phyloP scores from a whole-genome alignment of 495 filamentous ascomycete species.

The Talaromyces adpressus region DNA sequence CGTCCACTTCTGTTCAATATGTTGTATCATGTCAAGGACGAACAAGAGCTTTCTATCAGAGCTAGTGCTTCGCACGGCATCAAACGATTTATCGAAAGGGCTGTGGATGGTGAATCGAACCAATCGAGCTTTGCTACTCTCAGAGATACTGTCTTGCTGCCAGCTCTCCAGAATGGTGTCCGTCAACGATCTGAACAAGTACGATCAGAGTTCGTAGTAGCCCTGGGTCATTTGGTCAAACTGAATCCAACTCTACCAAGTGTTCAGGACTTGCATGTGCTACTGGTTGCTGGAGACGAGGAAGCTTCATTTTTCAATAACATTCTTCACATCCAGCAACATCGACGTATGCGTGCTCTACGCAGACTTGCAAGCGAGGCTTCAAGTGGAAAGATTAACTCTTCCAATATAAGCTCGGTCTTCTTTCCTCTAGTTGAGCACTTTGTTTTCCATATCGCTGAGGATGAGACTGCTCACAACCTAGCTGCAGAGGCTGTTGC shows the following conservation, averaged over 20 bases:
- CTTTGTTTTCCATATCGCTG: conserved; percentile 76
- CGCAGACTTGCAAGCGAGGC: conserved; percentile 65
- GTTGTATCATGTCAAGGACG: conserved; percentile 78
- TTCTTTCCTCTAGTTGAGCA: conserved; percentile 90
- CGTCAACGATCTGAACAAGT: conserved; percentile 76
- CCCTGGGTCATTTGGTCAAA: conserved; percentile 71
- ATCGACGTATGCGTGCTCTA: conserved; percentile 77
- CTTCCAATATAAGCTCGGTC: conserved; percentile 74
- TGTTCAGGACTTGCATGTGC: conserved; percentile 64
- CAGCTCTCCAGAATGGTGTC: conserved; percentile 66
- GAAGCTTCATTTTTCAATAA: conserved; percentile 93
- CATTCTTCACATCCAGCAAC: conserved; percentile 83
- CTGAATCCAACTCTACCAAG: conserved; percentile 58
- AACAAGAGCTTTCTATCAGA: conserved; percentile 80
- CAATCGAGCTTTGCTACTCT: conserved; percentile 42
- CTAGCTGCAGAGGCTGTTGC: conserved; percentile 73
- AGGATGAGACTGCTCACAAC: conserved; percentile 73
- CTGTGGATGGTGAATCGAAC: conserved; percentile 28
- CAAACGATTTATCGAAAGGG: conserved; percentile 68
- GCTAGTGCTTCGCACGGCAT: conserved; percentile 77
- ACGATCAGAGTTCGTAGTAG: conserved; percentile 67
- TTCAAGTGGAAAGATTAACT: conserved; percentile 51
- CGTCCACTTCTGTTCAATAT: conserved; percentile 84
- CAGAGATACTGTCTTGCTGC: conserved; percentile 57
- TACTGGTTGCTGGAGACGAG: conserved; percentile 72